Conservation (phyloP, 768 basidiomycete species). For the Pulveroboletus sp. region DNA sequence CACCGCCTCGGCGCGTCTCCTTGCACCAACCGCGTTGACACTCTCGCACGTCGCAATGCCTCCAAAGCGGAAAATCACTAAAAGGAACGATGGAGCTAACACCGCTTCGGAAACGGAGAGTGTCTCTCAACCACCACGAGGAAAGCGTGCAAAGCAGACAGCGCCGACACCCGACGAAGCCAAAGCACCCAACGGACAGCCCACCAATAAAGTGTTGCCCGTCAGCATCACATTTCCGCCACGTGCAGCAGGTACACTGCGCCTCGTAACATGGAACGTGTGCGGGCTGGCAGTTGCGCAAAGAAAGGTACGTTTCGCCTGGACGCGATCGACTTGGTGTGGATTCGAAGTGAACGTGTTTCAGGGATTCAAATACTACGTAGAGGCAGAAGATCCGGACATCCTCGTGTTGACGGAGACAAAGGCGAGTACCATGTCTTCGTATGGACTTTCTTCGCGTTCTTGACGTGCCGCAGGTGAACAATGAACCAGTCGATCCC, state of each 20-base stretch:
- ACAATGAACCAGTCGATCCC: slow-evolving; percentile 60
- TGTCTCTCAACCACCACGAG: slow-evolving; percentile 13
- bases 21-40: not conserved
- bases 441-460: not conserved
- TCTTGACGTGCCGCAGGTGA: slow-evolving; percentile 46
- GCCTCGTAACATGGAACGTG: slow-evolving; percentile 75
- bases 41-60: slow-evolving; percentile 21
- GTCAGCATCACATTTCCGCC: slow-evolving; percentile 53
- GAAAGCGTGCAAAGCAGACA: slow-evolving; percentile 27
- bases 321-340: not conserved
- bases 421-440: slow-evolving; percentile 43
- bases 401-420: slow-evolving; percentile 83
- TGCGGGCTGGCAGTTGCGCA: slow-evolving; percentile 69
- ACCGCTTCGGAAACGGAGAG: slow-evolving; percentile 30
- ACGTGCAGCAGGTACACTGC: slow-evolving; percentile 41
- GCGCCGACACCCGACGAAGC: slow-evolving; percentile 12
- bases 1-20: not conserved
- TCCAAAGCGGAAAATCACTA: slow-evolving; percentile 26
- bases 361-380: slow-evolving; percentile 76
- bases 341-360: not conserved
- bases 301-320: slow-evolving; percentile 56
- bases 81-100: slow-evolving; percentile 32
- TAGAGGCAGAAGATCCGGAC: slow-evolving; percentile 84
- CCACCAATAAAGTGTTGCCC: slow-evolving; percentile 73
- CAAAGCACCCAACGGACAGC: slow-evolving; percentile 46